Evolutionary conservation across 495 filamentous ascomycete genomes (phyloP).

Genomic region (Letharia lupina): DNA sequence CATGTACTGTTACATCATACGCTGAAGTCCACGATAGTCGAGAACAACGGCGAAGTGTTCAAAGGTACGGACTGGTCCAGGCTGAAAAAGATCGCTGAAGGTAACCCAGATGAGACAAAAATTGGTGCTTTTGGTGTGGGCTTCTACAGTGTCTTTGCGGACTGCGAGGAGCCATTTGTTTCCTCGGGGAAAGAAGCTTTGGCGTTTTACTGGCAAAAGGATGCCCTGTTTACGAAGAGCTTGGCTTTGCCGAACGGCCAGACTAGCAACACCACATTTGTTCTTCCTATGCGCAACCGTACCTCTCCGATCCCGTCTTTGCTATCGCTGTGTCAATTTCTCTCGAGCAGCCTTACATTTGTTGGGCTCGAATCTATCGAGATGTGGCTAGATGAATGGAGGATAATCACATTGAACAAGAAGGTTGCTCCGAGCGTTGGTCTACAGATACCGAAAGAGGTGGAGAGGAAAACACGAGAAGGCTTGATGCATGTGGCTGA

Average conservation of each 20-base stretch:
- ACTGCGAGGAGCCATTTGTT: constrained; percentile 95
- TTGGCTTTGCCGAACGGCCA: constrained; percentile 58
- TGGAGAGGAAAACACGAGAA: constrained; percentile 73
- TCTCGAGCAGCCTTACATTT: constrained; percentile 93
- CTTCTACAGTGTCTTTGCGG: constrained; percentile 85
- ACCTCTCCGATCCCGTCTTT: constrained; percentile 78
- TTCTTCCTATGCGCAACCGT: constrained; percentile 83
- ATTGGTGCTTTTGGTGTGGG: constrained; percentile 98
- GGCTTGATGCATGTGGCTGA: constrained; percentile 71
- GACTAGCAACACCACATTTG: constrained; percentile 72
- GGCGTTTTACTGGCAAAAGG: constrained; percentile 98
- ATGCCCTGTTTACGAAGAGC: constrained; percentile 82
- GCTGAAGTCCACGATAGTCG: constrained; percentile 69
- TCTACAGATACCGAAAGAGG: constrained; percentile 66
- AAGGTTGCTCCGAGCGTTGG: constrained; percentile 67
- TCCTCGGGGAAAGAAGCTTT: constrained; percentile 85
- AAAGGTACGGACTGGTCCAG: constrained; percentile 82
- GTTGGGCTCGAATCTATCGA: constrained; percentile 82
- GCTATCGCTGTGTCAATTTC: constrained; percentile 77
- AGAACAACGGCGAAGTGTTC: constrained; percentile 84
- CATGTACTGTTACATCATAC: constrained; percentile 79
- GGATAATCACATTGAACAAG: constrained; percentile 67
- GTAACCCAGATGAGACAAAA: constrained; percentile 97
- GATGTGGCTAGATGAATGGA: constrained; percentile 81
- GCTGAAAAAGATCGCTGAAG: constrained; percentile 93